Percentiles rank a stretch among this genome's conserved stretches.
Conservation (phyloP, 805 yeast species). For the Starmerella cellae region DNA sequence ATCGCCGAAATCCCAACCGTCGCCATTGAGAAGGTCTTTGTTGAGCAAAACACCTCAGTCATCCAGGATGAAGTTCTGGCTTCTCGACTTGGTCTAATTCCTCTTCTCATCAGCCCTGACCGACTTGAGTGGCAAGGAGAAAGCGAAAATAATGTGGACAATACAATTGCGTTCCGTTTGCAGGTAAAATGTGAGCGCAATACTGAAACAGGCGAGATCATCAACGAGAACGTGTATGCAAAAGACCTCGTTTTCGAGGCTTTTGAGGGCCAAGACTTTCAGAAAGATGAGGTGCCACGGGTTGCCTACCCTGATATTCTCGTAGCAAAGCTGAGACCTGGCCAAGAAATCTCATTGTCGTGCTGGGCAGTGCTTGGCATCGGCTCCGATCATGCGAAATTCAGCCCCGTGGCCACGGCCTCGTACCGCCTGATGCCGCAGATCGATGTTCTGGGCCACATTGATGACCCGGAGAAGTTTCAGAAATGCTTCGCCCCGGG, state of each 20-base stretch:
- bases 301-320: constrained; percentile 73
- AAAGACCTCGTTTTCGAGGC: constrained; percentile 81
- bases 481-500: constrained; percentile 89
- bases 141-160: constrained; percentile 55
- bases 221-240: constrained; percentile 80
- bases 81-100: constrained; percentile 85
- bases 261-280: constrained; percentile 72
- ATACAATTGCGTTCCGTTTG: constrained; percentile 73
- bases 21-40: constrained; percentile 83
- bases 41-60: constrained; percentile 89
- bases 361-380: constrained; percentile 85
- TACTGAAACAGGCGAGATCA: constrained; percentile 72
- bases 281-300: constrained; percentile 36
- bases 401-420: constrained; percentile 94
- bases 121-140: constrained; percentile 54
- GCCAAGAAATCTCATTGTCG: constrained; percentile 83
- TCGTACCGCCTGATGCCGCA: constrained; percentile 87
- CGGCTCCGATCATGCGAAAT: constrained; percentile 94
- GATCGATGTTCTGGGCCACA: constrained; percentile 46
- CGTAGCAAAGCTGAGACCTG: constrained; percentile 87
- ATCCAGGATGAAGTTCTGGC: constrained; percentile 96
- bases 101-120: constrained; percentile 86
- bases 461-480: constrained; percentile 62
- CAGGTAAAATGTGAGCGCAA: constrained; percentile 75
- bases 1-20: constrained; percentile 91